These are phyloP conservation scores for Colletotrichum spaethianum DNA, from an alignment of 2,329 filamentous ascomycete genomes.

Conservation along the genomic window DNA sequence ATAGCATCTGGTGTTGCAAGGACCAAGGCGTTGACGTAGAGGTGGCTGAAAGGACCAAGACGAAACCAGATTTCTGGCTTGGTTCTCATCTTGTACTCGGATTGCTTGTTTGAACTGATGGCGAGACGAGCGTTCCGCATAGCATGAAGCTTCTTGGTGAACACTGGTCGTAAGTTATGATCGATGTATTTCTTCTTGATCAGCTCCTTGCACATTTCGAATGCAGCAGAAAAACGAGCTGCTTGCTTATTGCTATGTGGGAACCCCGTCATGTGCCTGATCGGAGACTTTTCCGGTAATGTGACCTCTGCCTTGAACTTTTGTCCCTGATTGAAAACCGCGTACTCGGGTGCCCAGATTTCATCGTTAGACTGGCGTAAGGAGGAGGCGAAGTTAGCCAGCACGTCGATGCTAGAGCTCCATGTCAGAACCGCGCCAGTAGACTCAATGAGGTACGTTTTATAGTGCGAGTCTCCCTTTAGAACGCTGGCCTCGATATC, in stretches of 20 bases:
- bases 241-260: constrained; percentile 78
- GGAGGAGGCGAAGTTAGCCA: constrained; percentile 81
- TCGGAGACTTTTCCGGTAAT: constrained; percentile 81
- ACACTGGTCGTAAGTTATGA: constrained; percentile 80
- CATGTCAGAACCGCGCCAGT: constrained; percentile 87
- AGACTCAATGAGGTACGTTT: constrained; percentile 70
- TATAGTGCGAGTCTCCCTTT: constrained; percentile 62
- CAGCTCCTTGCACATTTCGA: constrained; percentile 82
- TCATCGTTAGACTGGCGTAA: constrained; percentile 65
- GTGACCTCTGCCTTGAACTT: constrained; percentile 84
- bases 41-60: constrained; percentile 58
- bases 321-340: constrained; percentile 68
- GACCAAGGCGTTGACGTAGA: constrained; percentile 75
- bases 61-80: constrained; percentile 83
- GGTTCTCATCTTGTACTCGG: constrained; percentile 81
- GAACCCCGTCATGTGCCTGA: constrained; percentile 76
- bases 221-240: constrained; percentile 92
- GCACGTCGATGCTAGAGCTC: constrained; percentile 77
- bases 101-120: constrained; percentile 82
- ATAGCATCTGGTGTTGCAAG: constrained; percentile 71
- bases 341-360: constrained; percentile 67
- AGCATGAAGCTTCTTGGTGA: constrained; percentile 78
- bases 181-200: constrained; percentile 78
- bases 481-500: constrained; percentile 71
- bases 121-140: constrained; percentile 93